Base-by-base conservation (phyloP, 1,284 basidiomycete species). In the Ustilago crameri region DNA sequence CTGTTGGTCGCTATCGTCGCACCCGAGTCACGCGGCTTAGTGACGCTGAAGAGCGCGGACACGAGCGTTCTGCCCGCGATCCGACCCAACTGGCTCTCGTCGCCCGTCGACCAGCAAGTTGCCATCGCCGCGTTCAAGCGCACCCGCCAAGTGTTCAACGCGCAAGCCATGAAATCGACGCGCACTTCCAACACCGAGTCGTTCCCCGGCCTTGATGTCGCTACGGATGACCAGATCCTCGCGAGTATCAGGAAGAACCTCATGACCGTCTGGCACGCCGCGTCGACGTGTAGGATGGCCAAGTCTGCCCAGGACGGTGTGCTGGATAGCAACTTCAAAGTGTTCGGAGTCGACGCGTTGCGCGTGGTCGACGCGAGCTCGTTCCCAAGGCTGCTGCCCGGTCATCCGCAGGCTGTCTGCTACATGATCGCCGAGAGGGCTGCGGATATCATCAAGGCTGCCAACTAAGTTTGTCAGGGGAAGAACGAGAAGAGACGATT, bases 351-450 rank as follows among this genome's bases (percentile, higher is more conserved):
- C 5, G 54, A 76, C 5, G 85, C 84, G 0, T 63, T 88, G 42
- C 80, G 87, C 5, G 82, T 88, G 9, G 84, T 87, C 14, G 87
- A 88, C 67, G 87, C 86, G 0, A 86, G 85, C 27, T 81, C 86
- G n/a, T 85, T 87, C 73, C 85, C 84, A n/a, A 41, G 47, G 17
- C 41, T 74, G 51, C 45, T 68, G 17, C 75, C 75, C 0, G 75
- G 75, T 20, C 75, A 77, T 40, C 75, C 75, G 1, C 75, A 77
- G 53, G 63, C 61, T 15, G 66, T 69, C 3, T 59, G 65, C 41
- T 77, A 77, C 45, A 77, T 77, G 75, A 62, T 77, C 22, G 75
- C 75, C 15, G 69, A 72, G 42, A 46, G 61, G 22, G 70, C 70
- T 3, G 70, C 70, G 5, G 54, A 58, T 14, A 54, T 73, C 20